phyloP scores from a whole-genome alignment of 768 basidiomycete species.

The Tulasnella sp. region DNA sequence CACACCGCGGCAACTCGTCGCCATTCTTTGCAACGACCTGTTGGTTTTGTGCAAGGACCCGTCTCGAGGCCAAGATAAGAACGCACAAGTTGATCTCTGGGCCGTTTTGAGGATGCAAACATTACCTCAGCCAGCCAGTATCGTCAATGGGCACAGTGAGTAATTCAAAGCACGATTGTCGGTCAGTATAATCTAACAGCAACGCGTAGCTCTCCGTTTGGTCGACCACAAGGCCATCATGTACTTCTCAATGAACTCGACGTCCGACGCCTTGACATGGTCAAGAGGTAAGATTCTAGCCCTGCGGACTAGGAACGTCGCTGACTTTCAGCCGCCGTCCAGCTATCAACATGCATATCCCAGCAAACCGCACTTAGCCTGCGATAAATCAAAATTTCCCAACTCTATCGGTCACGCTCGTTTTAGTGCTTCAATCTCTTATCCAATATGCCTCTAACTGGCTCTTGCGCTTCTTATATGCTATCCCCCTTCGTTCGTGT shows the following conservation, averaged over 20 bases:
- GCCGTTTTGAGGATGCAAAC: constrained; percentile 96
- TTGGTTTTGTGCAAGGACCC: constrained; percentile 87
- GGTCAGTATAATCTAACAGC: constrained; percentile 11
- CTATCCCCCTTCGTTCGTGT: not conserved
- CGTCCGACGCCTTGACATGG: constrained; percentile 82
- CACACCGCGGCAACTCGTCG: constrained; percentile 68
- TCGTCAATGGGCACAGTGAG: constrained; percentile 78
- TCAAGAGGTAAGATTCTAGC: constrained; percentile 58
- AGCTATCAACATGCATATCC: constrained; percentile 89
- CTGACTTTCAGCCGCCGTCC: not conserved
- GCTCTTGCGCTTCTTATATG: not conserved
- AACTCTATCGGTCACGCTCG: not conserved
- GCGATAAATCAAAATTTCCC: not conserved
- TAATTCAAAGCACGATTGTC: constrained; percentile 2
- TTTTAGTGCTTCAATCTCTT: not conserved
- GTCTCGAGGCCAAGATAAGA: constrained; percentile 67
- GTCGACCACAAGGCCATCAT: constrained; percentile 89
- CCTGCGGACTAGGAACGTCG: not conserved
- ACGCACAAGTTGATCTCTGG: constrained; percentile 81
- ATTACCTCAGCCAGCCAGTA: constrained; percentile 78
- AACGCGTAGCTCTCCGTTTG: constrained; percentile 58
- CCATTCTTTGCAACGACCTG: constrained; percentile 87
- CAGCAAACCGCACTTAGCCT: constrained; percentile 27
- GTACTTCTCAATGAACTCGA: constrained; percentile 78
- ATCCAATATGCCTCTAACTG: not conserved